Evolutionary conservation across 495 filamentous ascomycete species (phyloP).

Genomic region (Neurospora sublineolata): DNA sequence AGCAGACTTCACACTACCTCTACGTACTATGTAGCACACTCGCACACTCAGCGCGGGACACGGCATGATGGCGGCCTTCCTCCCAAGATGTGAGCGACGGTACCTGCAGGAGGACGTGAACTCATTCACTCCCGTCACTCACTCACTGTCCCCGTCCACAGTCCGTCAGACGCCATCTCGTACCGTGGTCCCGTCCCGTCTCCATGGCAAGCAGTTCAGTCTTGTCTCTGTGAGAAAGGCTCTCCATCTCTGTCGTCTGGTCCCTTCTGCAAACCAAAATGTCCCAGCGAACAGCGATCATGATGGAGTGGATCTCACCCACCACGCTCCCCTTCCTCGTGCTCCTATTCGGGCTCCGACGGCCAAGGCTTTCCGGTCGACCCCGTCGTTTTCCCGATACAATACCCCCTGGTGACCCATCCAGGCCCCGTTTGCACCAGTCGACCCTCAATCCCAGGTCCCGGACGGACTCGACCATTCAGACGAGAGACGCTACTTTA

Average conservation of each 20-base stretch:
- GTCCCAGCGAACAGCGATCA: background rate
- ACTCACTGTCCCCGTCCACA: background rate
- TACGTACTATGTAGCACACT: too few relatives aligned
- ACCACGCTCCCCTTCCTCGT: background rate
- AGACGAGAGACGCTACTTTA: background rate
- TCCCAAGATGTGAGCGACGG: background rate
- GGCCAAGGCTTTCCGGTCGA: background rate
- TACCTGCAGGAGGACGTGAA: background rate
- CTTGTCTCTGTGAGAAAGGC: background rate
- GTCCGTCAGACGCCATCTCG: background rate
- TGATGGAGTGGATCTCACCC: background rate
- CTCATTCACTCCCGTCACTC: background rate
- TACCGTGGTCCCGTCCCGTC: background rate
- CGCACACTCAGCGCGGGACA: background rate
- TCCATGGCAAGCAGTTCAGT: background rate
- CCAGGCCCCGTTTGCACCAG: conserved; percentile 3
- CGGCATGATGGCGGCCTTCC: background rate
- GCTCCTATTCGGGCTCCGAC: background rate
- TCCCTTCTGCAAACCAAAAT: background rate
- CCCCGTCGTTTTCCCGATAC: background rate
- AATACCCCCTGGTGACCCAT: background rate
- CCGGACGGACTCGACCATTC: background rate
- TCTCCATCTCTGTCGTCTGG: background rate
- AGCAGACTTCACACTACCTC: background rate
- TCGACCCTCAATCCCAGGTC: background rate